These are phyloP conservation scores for Aegilops longissima DNA, from an alignment of 176 grass and related monocot species.

Conservation along the genomic window DNA sequence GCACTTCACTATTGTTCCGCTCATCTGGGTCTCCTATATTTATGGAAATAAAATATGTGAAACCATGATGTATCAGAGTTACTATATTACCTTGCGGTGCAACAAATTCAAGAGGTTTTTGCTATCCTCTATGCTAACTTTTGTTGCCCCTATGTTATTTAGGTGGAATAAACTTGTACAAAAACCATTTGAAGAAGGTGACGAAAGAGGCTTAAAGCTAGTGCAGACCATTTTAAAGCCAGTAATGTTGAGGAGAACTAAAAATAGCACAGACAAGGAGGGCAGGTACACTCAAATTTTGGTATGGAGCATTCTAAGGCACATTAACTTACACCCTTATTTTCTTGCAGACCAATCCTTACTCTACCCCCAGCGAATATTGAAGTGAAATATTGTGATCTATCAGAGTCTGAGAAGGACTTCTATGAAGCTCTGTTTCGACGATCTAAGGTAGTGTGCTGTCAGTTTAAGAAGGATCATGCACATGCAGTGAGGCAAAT, in stretches of 20 bases:
- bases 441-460: constrained; percentile 69
- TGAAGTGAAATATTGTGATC: constrained; percentile 89
- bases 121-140: not conserved
- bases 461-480: constrained; percentile 15
- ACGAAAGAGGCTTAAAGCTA: constrained; percentile 89
- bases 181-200: constrained; percentile 95
- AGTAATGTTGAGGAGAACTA: constrained; percentile 96
- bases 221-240: constrained; percentile 88
- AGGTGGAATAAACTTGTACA: constrained; percentile 99
- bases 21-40: constrained; percentile 13
- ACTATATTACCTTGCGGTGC: not conserved
- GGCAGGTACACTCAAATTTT: constrained; percentile 52
- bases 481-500: constrained; percentile 9
- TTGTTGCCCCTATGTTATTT: constrained; percentile 17
- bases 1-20: not conserved
- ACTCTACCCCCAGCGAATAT: constrained; percentile 80
- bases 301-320: constrained; percentile 19
- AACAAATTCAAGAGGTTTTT: not conserved
- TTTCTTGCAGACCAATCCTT: constrained; percentile 80
- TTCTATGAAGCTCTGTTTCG: constrained; percentile 91
- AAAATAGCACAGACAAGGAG: constrained; percentile 89
- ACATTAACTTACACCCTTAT: constrained; percentile 18
- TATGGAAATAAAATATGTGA: constrained; percentile 1
- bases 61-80: not conserved
- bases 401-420: constrained; percentile 91